These are phyloP conservation scores for Rhizopogon sp. DNA, from an alignment of 768 basidiomycete genomes.

Conservation along the genomic window DNA sequence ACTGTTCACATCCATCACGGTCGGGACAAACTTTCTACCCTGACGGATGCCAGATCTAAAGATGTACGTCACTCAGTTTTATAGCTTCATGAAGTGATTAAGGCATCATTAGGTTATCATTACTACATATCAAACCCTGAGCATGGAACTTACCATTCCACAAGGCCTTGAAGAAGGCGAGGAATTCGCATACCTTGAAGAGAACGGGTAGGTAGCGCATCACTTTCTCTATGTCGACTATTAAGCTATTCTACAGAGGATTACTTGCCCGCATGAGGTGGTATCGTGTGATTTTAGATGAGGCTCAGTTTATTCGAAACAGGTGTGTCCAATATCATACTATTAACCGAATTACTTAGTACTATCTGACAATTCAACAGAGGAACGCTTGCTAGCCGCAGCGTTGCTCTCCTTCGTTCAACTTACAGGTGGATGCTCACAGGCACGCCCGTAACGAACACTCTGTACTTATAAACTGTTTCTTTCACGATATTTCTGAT, in stretches of 20 bases:
- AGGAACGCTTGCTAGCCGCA: constrained; percentile 51
- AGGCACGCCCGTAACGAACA: constrained; percentile 71
- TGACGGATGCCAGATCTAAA: constrained; percentile 43
- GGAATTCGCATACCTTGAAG: constrained; percentile 41
- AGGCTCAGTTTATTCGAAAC: constrained; percentile 75
- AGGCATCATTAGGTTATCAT: constrained; percentile 50
- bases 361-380: constrained; percentile 21
- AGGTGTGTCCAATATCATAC: constrained; percentile 29
- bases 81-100: background rate
- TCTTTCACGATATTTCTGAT: background rate
- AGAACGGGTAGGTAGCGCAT: constrained; percentile 40
- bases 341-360: background rate
- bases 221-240: background rate
- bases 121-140: constrained; percentile 75
- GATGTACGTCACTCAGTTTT: constrained; percentile 35
- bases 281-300: constrained; percentile 71
- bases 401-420: constrained; percentile 53
- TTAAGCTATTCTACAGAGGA: constrained; percentile 35
- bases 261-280: constrained; percentile 57
- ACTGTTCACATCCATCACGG: constrained; percentile 70
- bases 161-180: constrained; percentile 40
- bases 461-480: constrained; percentile 36
- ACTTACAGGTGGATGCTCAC: constrained; percentile 78
- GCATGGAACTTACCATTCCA: constrained; percentile 51
- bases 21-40: constrained; percentile 56